Evolutionary conservation across 345 rosid genomes (phyloP).

Genomic region (Eucalyptus curtisii): DNA sequence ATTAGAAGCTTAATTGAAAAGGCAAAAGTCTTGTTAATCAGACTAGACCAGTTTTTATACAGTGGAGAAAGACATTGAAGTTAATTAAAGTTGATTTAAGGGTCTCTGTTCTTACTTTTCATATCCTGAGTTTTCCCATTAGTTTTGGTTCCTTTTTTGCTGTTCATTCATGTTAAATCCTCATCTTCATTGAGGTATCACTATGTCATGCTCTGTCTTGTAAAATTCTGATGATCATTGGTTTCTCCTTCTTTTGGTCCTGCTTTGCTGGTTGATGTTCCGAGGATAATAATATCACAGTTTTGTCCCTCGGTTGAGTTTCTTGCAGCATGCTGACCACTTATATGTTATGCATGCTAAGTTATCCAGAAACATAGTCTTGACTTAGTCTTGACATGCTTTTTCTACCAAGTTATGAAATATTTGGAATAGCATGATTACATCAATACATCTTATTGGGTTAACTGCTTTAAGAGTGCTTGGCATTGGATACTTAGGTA

Average conservation of each 20-base stretch:
- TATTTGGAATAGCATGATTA: neutral
- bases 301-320: conserved; percentile 5
- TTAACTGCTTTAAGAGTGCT: neutral
- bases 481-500: neutral
- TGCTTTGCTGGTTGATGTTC: conserved; percentile 48
- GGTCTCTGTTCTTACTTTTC: neutral
- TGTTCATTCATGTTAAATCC: neutral
- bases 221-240: neutral
- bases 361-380: neutral
- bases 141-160: neutral
- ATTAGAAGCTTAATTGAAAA: neutral
- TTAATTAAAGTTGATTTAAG: neutral
- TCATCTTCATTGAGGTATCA: neutral
- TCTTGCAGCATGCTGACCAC: neutral
- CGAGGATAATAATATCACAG: conserved; percentile 53
- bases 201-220: neutral
- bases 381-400: neutral
- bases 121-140: too few relatives aligned
- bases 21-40: neutral
- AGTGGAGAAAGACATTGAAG: neutral
- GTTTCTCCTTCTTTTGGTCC: conserved; percentile 16
- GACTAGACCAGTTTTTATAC: neutral
- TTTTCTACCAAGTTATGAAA: neutral
- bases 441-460: neutral
- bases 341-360: neutral